Conservation (phyloP, 2,329 filamentous ascomycete species). For the Aspergillus piperis region DNA sequence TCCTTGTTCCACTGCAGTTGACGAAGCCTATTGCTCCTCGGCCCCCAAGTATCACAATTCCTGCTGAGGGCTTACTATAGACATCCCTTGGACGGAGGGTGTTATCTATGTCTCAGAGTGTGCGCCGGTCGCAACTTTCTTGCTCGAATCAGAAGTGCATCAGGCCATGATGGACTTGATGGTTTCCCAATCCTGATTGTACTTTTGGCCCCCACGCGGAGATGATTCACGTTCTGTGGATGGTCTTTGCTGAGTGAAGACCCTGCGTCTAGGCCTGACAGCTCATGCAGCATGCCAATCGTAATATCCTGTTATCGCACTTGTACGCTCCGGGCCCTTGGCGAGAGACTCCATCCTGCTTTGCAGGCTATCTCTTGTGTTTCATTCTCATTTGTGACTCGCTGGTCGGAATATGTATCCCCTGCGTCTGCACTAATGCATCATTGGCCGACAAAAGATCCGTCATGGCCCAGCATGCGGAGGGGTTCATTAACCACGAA, state of each 20-base stretch:
- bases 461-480: neutral
- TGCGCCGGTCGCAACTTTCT: neutral
- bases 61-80: neutral
- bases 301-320: neutral
- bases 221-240: neutral
- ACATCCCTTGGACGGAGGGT: neutral
- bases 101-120: neutral
- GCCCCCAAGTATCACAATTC: neutral
- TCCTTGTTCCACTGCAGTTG: neutral
- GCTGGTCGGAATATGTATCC: neutral
- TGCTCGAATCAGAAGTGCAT: neutral
- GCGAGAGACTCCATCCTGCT: neutral
- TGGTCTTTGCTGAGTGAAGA: neutral
- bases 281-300: constrained; percentile 1
- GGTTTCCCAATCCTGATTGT: neutral
- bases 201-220: neutral
- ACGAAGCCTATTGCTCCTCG: neutral
- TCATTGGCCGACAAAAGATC: neutral
- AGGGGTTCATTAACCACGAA: neutral
- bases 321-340: neutral
- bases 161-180: neutral
- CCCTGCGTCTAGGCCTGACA: neutral
- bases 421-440: neutral
- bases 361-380: neutral
- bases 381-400: neutral